phyloP scores from a whole-genome alignment of 108 stramenopile genomes.

The Cyclotella baltica region DNA sequence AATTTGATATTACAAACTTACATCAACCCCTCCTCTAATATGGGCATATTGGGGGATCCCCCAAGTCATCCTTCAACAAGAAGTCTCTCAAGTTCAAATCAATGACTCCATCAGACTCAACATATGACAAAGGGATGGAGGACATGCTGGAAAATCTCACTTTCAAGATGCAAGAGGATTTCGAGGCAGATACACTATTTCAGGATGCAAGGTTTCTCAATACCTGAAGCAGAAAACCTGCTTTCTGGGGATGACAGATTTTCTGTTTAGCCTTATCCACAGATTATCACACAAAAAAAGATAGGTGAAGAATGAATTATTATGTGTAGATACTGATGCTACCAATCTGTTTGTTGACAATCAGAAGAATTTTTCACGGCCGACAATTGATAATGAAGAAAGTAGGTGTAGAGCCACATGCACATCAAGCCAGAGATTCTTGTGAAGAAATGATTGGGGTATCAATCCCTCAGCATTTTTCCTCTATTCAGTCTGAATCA shows the following conservation, averaged over 20 bases:
- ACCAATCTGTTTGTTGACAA: conserved; percentile 24
- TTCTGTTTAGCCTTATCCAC: conserved; percentile 8
- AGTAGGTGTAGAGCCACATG: background rate
- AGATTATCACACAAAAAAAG: conserved; percentile 1
- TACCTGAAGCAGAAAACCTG: background rate
- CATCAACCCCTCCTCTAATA: too few species aligned
- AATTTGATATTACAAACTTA: too few species aligned
- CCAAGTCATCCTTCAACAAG: background rate
- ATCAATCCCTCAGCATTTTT: background rate
- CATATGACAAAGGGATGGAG: background rate
- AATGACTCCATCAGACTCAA: background rate
- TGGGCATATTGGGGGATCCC: too few species aligned
- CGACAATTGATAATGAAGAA: background rate
- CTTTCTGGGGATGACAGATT: background rate
- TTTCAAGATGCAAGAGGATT: background rate
- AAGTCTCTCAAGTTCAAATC: background rate
- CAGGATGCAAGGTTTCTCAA: background rate
- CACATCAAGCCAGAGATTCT: background rate
- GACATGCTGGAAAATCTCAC: background rate
- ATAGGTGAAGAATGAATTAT: background rate
- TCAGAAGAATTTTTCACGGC: background rate
- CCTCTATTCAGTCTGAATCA: background rate
- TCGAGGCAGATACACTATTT: background rate
- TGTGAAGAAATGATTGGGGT: conserved; percentile 8
- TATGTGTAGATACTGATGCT: conserved; percentile 13